Conservation (phyloP, 352 stramenopile species). For the Phytophthora uliginosa region DNA sequence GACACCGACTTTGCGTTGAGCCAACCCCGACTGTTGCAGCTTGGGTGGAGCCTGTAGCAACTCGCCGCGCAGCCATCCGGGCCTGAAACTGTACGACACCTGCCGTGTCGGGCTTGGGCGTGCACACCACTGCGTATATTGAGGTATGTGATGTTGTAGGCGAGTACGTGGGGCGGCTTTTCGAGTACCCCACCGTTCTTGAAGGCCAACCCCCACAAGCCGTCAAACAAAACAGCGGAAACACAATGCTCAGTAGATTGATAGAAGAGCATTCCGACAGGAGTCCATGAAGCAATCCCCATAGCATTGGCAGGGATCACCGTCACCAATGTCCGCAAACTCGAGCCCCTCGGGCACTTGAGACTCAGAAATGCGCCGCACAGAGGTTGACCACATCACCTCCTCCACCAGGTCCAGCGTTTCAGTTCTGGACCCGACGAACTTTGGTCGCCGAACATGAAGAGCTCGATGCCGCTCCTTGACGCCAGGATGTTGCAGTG, state of each 20-base stretch:
- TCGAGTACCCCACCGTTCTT: not conserved
- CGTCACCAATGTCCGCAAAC: too few species aligned
- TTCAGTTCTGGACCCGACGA: too few species aligned
- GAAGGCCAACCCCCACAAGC: not conserved
- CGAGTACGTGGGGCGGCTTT: not conserved
- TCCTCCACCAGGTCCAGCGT: too few species aligned
- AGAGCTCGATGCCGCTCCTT: too few species aligned
- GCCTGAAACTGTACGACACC: not conserved
- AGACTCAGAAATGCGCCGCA: too few species aligned
- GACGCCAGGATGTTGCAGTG: too few species aligned
- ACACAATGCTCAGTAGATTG: slow-evolving; percentile 1
- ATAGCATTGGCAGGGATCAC: too few species aligned
- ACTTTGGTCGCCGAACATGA: too few species aligned
- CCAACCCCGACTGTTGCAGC: not conserved
- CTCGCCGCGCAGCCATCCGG: not conserved
- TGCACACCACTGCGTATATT: not conserved
- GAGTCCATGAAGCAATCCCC: too few species aligned
- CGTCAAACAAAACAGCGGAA: slow-evolving; percentile 1
- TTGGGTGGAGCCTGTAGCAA: not conserved
- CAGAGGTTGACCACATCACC: too few species aligned
- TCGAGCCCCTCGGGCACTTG: too few species aligned
- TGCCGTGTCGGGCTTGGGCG: not conserved
- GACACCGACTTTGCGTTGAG: not conserved
- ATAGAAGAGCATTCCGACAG: too few species aligned
- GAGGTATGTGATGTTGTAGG: not conserved